Percentiles rank a stretch among this genome's conserved stretches.
These are phyloP conservation scores for Pseudogymnoascus sp. DNA, from an alignment of 2,329 filamentous ascomycete genomes.

Conservation along the genomic window DNA sequence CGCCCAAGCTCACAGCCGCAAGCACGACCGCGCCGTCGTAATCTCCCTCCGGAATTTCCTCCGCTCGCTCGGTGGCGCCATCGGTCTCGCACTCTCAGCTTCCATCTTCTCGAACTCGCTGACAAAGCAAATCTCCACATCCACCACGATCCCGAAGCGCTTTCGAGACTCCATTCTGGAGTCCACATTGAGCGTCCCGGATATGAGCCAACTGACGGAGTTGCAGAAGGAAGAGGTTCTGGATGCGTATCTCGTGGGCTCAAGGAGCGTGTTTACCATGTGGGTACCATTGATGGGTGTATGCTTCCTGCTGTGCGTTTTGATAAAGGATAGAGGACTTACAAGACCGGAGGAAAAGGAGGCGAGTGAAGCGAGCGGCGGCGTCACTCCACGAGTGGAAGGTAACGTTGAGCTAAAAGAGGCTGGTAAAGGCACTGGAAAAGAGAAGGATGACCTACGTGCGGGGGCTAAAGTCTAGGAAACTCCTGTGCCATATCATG, in stretches of 20 bases:
- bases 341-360: slow-evolving; percentile 26
- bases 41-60: slow-evolving; percentile 57
- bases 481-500: background rate
- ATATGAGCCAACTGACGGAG: slow-evolving; percentile 16
- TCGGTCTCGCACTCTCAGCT: slow-evolving; percentile 49
- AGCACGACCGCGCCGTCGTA: slow-evolving; percentile 51
- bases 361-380: background rate
- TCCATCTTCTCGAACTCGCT: slow-evolving; percentile 37
- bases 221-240: slow-evolving; percentile 32
- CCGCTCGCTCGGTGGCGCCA: slow-evolving; percentile 48
- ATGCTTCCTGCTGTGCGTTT: slow-evolving; percentile 41
- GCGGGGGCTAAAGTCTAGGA: background rate
- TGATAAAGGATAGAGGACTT: slow-evolving; percentile 45
- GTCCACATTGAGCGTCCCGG: slow-evolving; percentile 22
- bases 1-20: slow-evolving; percentile 48
- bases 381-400: background rate
- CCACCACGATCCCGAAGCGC: slow-evolving; percentile 16
- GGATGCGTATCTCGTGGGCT: slow-evolving; percentile 45
- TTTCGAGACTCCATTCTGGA: slow-evolving; percentile 18
- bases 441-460: background rate
- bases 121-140: slow-evolving; percentile 14
- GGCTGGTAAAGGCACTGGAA: background rate
- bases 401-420: background rate
- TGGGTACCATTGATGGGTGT: slow-evolving; percentile 46
- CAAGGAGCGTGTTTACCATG: slow-evolving; percentile 46